Base-by-base conservation (phyloP, 2,329 filamentous ascomycete genomes). In the Talaromyces sp. region DNA sequence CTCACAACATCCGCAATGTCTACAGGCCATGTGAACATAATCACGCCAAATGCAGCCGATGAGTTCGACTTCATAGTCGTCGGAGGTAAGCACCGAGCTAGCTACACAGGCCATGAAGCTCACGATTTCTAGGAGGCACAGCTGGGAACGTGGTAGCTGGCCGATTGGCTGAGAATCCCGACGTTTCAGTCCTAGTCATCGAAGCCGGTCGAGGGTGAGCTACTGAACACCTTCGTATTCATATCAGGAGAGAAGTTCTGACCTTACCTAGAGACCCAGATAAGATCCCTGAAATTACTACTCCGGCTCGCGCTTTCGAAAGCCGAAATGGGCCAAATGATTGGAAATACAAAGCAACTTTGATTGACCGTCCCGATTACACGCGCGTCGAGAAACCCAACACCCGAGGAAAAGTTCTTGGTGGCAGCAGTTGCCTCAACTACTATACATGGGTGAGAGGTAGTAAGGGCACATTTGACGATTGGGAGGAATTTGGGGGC, bases 401-500 rank as follows among this genome's bases (percentile, higher is more conserved):
- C 63, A 84, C 82, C 3, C 77, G 83, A 30, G 80, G 84, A 17
- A 83, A 83, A 68, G 75, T 76, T 1, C 78, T 86, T 0, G 83
- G 84, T 30, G 83, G 84, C n/a, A 82, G 79, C 53, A 80, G 76
- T 0, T 80, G 74, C 22, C 65, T 83, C 35, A 87, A 87, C 70
- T 87, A 86, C 68, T 85, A 80, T 68, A 85, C 83, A 7, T 86
- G 83, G 83, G 74, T 86, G 8, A 81, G 77, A 1, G 83, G 83
- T 2, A 80, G 75, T 52, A 78, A 78, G 48, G 74, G 74, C 3
- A 86, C 82, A 0, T 86, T 82, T 57, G 80, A 79, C 57, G 65
- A 71, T 39, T 80, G 77, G 77, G 73, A 63, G 19, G 70, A 74
- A 32, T 78, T 68, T 54, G 75, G 76, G 40, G 74, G 73, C 1